These are phyloP conservation scores for Aspergillus sp. DNA, from an alignment of 2,329 filamentous ascomycete genomes.

Conservation along the genomic window DNA sequence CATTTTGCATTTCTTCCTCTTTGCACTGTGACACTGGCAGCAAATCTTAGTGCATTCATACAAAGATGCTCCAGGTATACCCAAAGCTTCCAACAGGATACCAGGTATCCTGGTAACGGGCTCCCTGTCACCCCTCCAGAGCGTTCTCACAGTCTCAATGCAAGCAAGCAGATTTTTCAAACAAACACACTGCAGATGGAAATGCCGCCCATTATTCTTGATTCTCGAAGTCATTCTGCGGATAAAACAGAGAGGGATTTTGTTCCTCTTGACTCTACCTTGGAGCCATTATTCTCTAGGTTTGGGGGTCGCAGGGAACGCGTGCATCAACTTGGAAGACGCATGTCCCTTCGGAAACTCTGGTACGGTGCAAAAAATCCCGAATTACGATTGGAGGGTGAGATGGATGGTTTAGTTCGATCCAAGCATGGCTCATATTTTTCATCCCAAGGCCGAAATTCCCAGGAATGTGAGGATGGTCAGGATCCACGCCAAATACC, in stretches of 20 bases:
- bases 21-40: conserved; percentile 27
- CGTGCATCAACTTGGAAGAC: conserved; percentile 4
- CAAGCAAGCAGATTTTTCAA: conserved; percentile 16
- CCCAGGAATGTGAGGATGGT: not conserved
- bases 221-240: conserved; percentile 11
- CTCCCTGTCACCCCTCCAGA: conserved; percentile 20
- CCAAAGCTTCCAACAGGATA: not conserved
- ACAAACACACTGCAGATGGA: conserved; percentile 4
- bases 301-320: conserved; percentile 7
- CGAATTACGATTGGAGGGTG: not conserved
- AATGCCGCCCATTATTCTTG: conserved; percentile 13
- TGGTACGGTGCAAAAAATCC: conserved; percentile 5
- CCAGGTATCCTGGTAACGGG: conserved; percentile 19
- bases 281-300: conserved; percentile 13
- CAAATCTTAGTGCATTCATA: conserved; percentile 23
- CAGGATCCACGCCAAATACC: not conserved
- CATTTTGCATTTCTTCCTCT: conserved; percentile 27
- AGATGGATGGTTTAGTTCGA: not conserved
- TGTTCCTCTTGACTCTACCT: conserved; percentile 15
- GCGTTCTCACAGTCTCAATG: conserved; percentile 21
- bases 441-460: not conserved
- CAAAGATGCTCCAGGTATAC: conserved; percentile 11
- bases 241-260: conserved; percentile 11
- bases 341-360: conserved; percentile 6
- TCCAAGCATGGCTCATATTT: not conserved